Evolutionary conservation across 495 filamentous ascomycete species (phyloP).

Genomic region (Lasiosphaeriaceae sp.): DNA sequence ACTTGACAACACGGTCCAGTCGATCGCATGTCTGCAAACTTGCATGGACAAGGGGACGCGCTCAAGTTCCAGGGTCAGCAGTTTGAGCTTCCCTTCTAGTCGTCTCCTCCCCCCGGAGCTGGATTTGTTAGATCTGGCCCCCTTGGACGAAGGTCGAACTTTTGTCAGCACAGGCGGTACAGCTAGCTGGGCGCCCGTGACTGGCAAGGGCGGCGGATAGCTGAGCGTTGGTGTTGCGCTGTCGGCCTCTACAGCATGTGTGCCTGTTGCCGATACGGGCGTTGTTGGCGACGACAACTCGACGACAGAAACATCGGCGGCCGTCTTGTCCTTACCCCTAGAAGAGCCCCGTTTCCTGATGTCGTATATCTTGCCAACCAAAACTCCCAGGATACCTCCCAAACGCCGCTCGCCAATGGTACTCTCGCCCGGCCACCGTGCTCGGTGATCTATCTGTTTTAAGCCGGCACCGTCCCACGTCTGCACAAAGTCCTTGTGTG

Average conservation of each 20-base stretch:
- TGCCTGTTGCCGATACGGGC: not conserved
- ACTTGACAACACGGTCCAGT: constrained; percentile 74
- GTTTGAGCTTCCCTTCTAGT: constrained; percentile 54
- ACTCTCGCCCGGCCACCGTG: constrained; percentile 48
- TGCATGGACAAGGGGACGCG: constrained; percentile 69
- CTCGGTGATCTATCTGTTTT: constrained; percentile 55
- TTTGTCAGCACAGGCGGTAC: not conserved
- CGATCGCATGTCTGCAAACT: constrained; percentile 65
- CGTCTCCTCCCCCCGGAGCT: constrained; percentile 14
- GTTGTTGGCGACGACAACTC: not conserved
- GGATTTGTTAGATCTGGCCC: not conserved
- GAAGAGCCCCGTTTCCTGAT: constrained; percentile 36
- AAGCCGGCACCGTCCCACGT: constrained; percentile 56
- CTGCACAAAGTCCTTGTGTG: constrained; percentile 54
- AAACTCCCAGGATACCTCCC: constrained; percentile 72
- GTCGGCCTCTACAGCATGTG: not conserved
- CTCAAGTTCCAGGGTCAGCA: constrained; percentile 80
- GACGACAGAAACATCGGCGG: not conserved
- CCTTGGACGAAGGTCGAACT: not conserved
- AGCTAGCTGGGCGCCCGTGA: not conserved
- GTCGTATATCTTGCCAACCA: constrained; percentile 63
- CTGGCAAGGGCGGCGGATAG: not conserved
- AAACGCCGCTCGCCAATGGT: constrained; percentile 44
- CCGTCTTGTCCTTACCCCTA: not conserved
- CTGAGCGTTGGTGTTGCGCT: not conserved